Evolutionary conservation across 768 basidiomycete genomes (phyloP), one percentile per base, ranked within the genome.

Genomic region (Gelatoporia subvermispora): DNA sequence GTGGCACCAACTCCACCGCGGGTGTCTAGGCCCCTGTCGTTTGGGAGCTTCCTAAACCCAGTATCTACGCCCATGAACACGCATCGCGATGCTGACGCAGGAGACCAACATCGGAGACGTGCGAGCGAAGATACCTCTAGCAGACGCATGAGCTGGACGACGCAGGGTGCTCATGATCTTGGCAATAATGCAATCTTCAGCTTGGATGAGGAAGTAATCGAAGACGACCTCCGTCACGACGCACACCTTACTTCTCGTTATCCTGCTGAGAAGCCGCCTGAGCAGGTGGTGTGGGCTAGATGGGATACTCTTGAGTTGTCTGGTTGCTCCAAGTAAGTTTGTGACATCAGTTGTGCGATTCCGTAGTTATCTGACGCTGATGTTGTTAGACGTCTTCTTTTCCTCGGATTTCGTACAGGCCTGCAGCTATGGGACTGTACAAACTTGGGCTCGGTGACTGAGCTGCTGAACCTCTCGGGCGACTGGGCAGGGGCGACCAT

Each of bases 341-440:
- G 54, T 57, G 36, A 56, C 53, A 23, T n/a, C n/a, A n/a, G n/a
- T n/a, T n/a, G 52, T 48, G 57, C 55, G 28, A 18, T 51, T 41
- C 18, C 46, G 20, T 24, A 20, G 43, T 35, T 23, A 11, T 21
- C 11, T 38, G 9, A 43, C 23, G n/a, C 28, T 38, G 24, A 40
- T 48, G 34, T 28, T 43, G 17, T 13, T 28, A 75, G 76, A 37
- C 68, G 72, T 21, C 55, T 82, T 5, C 70, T 84, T 10, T 60
- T 84, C 43, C 65, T 84, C 15, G 81, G 73, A 4, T 84, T 84
- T 59, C 51, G 59, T 25, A 64, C 67, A 13, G 76, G 78, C 4
- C 56, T 85, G 35, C 77, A 83, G 58, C 68, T 83, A 17, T 85
- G 82, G 82, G 81, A 84, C 54, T 78, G 77, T 55, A 70, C 75